Base-by-base conservation (phyloP, 345 rosid genomes). In the Conringia planisiliqua region DNA sequence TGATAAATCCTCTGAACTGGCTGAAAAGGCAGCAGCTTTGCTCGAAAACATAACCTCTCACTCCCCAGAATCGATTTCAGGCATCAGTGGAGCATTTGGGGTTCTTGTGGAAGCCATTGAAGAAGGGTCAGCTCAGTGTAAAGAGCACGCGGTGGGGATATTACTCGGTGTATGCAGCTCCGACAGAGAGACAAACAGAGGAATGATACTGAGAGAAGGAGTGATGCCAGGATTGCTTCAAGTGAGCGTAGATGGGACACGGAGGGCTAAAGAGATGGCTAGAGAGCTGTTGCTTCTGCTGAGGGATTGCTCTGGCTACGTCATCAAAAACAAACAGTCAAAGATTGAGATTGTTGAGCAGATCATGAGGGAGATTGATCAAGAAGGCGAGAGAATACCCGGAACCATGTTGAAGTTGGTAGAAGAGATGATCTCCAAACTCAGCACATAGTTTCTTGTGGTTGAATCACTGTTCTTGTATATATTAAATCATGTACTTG, bases 401-500 rank as follows among this genome's bases (percentile, higher is more conserved):
- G 89, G 76, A n/a, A 61, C 84, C 12, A 75, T 87, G 60, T 76
- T 90, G 76, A 82, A 77, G 33, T 46, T 87, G 68, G 88, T 90
- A 6, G 92, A 92, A 83, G 91, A 89, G 70, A 87, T 89, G 93
- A 82, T 90, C 38, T 90, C 91, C 10, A 93, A 84, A 79, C 89
- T 89, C 56, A 85, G 58, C 60, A 86, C 86, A n/a, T 82, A 76
- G 66, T 17, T 2, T 24, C 8, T 33, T 32, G 22, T 58, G 42
- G 43, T 58, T 11, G 29, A 68, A 68, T 6, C 7, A 10, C 4
- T 44, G n/a, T 4, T 27, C 46, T 46, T 70, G 62, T 54, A 58
- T 52, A 48, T 74, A 65, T 57, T 2, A 20, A 52, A 11, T 30
- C 63, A 40, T 72, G 16, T 29, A 10, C 52, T 43, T 61, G 39